Evolutionary conservation across 208 protist genomes (phyloP), one percentile per base, ranked within the genome.

Genomic region (Trypanosoma cruzi): DNA sequence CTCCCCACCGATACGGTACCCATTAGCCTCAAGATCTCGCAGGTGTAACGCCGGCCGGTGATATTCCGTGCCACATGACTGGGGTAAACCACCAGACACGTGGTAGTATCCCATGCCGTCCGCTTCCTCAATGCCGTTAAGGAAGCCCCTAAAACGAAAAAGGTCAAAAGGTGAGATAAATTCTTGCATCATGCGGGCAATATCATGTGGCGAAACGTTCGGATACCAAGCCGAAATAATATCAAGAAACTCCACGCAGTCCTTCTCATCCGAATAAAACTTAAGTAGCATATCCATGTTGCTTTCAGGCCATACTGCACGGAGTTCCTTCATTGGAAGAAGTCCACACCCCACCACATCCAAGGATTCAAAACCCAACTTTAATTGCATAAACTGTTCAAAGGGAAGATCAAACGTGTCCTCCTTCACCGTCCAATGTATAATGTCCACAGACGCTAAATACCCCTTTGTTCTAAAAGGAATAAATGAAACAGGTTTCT

Each of bases 371-470:
- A 81, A 81, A 8, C 75, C 57, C 7, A 74, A 34, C 42, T 78
- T 81, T 50, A 81, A 50, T 31, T 74, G 68, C 57, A 71, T 58
- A 59, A 81, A 81, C 31, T 81, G 63, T 18, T 71, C 70, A 28
- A 65, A 68, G 7, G 75, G 14, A 40, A 81, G 46, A 40, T 74
- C 57, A 32, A 26, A 18, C 14, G 46, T 48, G 2, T 64, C 59
- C n/a, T 77, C 62, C 24, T 67, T 60, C n/a, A 81, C 31, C 22
- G n/a, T 63, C 75, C 71, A 81, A n/a, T 81, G 77, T 40, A 70
- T 78, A 13, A 81, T 61, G 44, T 81, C 75, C 0, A 64, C 64
- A 29, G 71, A n/a, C 14, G 40, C 58, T 46, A 76, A 54, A 67
- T 67, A 63, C 3, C 63, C 71, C 57, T 55, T 67, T 37, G 63